Base-by-base conservation (phyloP, 257 asterid species). In the Orobanche coerulescens region DNA sequence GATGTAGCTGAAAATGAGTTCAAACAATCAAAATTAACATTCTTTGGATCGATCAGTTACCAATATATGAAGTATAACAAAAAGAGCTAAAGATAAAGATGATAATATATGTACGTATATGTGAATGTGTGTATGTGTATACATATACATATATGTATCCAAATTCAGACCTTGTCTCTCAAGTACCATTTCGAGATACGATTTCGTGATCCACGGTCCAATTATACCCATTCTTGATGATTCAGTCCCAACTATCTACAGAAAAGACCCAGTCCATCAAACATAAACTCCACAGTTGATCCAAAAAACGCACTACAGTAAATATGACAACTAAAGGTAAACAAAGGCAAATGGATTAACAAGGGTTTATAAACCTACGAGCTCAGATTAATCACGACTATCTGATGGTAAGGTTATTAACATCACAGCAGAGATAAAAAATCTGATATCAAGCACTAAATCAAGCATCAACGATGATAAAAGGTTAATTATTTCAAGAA, bases 191-290 rank as follows among this genome's bases (percentile, higher is more conserved):
- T 93, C 99, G 52, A 93, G 94, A 79, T 93, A 93, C 42, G 97
- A 93, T 80, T 89, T 86, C 3, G 97, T 89, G 75, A 93, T 89
- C 99, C 99, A 93, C 15, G 95, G 95, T 63, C 96, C 96, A 59
- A 62, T 76, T 74, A 93, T 54, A 65, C 96, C 96, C 81, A 84
- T 73, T 83, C 94, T 93, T 49, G 95, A 78, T 50, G 94, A 82
- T 81, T 93, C 97, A 63, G 79, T 68, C 73, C 95, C 95, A 73
- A 93, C 97, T 54, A 82, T 81, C 98, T 89, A 62, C 71, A 74
- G 60, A 69, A 73, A 48, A 75, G 37, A 68, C 48, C 49, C 75
- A 65, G 46, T 22, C 24, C 18, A 56, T 73, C 71, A 77, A 71
- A 47, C 62, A 66, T 52, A 64, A 58, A 65, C 62, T 52, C 68